Evolutionary conservation across 306 rosid species (phyloP), one percentile per base, ranked within the genome.

Genomic region (Fragaria nilgerrensis): DNA sequence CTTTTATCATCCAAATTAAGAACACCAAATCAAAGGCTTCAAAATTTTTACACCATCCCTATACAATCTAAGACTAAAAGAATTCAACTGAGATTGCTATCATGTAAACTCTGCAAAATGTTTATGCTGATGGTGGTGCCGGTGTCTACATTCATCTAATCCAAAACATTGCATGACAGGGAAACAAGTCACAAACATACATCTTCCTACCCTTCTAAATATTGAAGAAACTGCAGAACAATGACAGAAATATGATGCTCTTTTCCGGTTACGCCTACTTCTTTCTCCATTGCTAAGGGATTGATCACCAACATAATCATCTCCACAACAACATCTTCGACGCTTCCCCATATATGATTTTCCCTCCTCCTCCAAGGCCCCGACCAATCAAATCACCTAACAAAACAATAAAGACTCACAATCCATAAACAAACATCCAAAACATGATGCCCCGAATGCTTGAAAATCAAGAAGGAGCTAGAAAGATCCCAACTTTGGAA

Each of bases 131-230:
- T 80, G 84, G 50, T 53, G 61, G 32, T 34, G 90, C 61, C 77
- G 80, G 74, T 91, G 96, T 70, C 83, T 82, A 39, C 68, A 78
- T 47, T 86, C 89, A 82, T 87, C 96, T 70, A 86, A 85, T 65
- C 91, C 90, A 75, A 87, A 71, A 23, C 93, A 91, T 77, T 52
- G 88, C 36, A 91, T 72, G 47, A 87, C 68, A 82, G 96, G 93
- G 83, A 81, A 89, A 74, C 91, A 91, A 15, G 88, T 53, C 70
- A 87, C 88, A 75, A 91, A 89, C 85, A 91, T 74, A 68, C 91
- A 91, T 73, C 93, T 87, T 77, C 90, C 86, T 37, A 91, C 77
- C 53, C 93, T 86, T 85, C 85, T 82, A 53, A 83, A 84, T 75
- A 89, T 59, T 68, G 78, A 67, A 7, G 92, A 87, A 5, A 82